Evolutionary conservation across 768 basidiomycete genomes (phyloP), one percentile per base, ranked within the genome.

Genomic region (Amanita phalloides): DNA sequence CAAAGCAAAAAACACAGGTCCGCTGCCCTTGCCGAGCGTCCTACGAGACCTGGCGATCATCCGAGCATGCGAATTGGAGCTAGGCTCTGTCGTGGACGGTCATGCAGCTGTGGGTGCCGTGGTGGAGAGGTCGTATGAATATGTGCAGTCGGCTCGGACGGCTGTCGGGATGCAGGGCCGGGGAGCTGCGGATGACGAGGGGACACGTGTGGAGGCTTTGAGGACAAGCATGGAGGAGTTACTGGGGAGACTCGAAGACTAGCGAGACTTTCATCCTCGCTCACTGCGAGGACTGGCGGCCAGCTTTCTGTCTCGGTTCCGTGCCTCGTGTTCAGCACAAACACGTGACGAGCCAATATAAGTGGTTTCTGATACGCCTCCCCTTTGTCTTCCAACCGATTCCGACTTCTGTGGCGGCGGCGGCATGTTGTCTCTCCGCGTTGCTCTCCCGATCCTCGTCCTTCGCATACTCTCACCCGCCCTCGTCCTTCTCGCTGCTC

Each of bases 21-120:
- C 79, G 10, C 70, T 89, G 38, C 68, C 78, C 6, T 71, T 87
- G 28, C 64, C 71, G 53, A 74, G 79, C 51, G 80, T 79, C 6
- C 71, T 89, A 35, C 81, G 75, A 10, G 88, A 90, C 64, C 76
- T 90, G 21, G 86, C 87, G 4, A 64, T 86, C 30, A 67, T 90
- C 17, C 77, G 83, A 26, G 78, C 78, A 25, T 79, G 82, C 8
- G 77, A 75, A 35, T 41, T 67, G 14, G 67, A 72, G 55, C 51
- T 72, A 26, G 58, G 59, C 10, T 49, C 64, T 50, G 54, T 67
- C 45, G 20, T 62, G 51, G 58, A 64, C 56, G 49, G 49, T 26
- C 57, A 43, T 7, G 32, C 55, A 46, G 54, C 64, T 32, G 56
- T 67, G 14, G 68, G 75, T 35, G 55, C 57, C 38, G 69, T 74